Evolutionary conservation across 805 yeast species (phyloP), one percentile per base, ranked within the genome.

Genomic region (Pichia occidentalis): DNA sequence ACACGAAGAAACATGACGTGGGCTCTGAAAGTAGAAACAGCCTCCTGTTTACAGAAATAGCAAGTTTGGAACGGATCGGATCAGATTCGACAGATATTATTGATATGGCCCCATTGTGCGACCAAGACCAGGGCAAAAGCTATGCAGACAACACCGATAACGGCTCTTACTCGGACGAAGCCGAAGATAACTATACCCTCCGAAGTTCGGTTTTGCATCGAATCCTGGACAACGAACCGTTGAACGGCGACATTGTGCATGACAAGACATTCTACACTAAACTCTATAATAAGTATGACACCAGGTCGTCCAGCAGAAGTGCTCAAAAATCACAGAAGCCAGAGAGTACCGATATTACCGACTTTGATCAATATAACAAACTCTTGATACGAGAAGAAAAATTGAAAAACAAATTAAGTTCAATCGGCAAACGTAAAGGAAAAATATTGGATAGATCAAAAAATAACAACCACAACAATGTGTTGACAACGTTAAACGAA

Each of bases 341-440:
- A n/a, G 14, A 23, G 8, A 38, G 36, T 3, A 17, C 35, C 7
- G 45, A 46, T 7, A 29, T 45, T 8, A 41, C 52, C 1, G 65
- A 62, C 32, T 62, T 59, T 42, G 54, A 51, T 13, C 45, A 40
- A 12, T 62, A 61, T 37, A 52, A 56, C 26, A 43, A 32, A 10
- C 37, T 43, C 17, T 41, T 61, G 1, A 32, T 35, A 22, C 41
- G 47, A 20, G 65, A 61, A 28, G 54, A 56, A 8, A 37, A 29
- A 16, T 46, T 60, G 4, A 43, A 47, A 24, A 37, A 43, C 12
- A 55, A 45, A 24, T 31, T 54, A 4, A 29, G 42, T 13, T 43
- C 30, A 18, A 24, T 50, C 14, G 47, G 38, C 3, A 33, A 39
- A 13, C 26, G 29, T 12, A 30, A 35, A 18, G 37, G 37, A 6